Conservation (phyloP, 73 alveolate species). For the Paramecium primaurelia region DNA sequence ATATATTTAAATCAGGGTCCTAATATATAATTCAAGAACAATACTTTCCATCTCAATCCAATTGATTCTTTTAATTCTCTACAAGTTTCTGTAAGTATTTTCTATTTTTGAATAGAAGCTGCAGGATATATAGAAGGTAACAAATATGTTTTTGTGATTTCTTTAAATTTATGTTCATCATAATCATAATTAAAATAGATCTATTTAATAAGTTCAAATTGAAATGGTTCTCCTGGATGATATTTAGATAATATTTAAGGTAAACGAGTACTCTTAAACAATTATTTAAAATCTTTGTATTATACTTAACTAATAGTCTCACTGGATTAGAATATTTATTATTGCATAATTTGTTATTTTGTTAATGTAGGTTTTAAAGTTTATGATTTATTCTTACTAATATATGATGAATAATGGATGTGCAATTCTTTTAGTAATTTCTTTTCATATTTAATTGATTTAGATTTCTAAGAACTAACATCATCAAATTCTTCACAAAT, state of each 20-base stretch:
- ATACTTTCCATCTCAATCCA: conserved; percentile 31
- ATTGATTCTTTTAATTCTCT: conserved; percentile 1
- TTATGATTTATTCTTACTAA: neutral
- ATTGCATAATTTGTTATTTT: neutral
- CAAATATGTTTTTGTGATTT: neutral
- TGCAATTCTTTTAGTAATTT: neutral
- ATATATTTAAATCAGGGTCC: neutral
- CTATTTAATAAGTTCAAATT: neutral
- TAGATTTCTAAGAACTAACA: neutral
- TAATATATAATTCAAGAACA: neutral
- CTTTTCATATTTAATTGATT: neutral
- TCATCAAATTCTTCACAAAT: neutral
- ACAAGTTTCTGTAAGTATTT: neutral
- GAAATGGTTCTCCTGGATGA: conserved; percentile 21
- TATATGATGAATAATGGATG: neutral
- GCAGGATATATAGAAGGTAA: conserved; percentile 4
- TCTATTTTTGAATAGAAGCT: neutral
- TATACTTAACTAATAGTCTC: neutral
- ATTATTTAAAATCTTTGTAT: neutral
- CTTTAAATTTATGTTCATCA: neutral
- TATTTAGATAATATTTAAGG: neutral
- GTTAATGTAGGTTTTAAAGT: neutral
- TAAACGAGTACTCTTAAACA: neutral
- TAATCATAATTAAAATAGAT: neutral
- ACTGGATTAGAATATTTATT: neutral